phyloP scores from a whole-genome alignment of 2,329 filamentous ascomycete genomes.

The Ascochyta lentis region DNA sequence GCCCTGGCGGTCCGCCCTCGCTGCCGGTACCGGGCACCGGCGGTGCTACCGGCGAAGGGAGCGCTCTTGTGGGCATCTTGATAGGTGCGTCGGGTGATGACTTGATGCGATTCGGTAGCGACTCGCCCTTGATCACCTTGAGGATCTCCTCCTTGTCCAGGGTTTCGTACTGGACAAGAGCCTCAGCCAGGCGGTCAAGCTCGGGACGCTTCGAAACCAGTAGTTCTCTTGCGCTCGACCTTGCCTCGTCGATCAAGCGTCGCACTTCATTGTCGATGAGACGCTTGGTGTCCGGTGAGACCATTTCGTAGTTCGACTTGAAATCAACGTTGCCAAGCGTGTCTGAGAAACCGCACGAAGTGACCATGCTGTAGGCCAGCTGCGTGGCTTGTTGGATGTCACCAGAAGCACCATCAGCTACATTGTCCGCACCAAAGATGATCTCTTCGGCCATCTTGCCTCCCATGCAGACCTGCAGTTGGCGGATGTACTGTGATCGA shows the following conservation, averaged over 20 bases:
- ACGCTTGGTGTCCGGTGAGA: conserved; percentile 86
- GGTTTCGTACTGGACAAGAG: conserved; percentile 93
- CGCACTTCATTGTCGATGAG: conserved; percentile 90
- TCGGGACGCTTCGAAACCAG: conserved; percentile 79
- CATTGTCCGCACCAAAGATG: conserved; percentile 87
- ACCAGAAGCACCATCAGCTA: conserved; percentile 84
- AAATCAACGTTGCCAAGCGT: conserved; percentile 91
- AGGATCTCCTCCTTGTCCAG: conserved; percentile 88
- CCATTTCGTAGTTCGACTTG: conserved; percentile 75
- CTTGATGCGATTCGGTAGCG: conserved; percentile 72
- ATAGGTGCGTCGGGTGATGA: conserved; percentile 65
- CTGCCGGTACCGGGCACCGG: conserved; percentile 25
- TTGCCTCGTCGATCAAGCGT: conserved; percentile 80
- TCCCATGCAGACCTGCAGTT: conserved; percentile 81
- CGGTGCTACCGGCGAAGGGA: conserved; percentile 28
- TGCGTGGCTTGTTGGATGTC: conserved; percentile 85
- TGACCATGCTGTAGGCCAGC: conserved; percentile 87
- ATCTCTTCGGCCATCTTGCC: conserved; percentile 92
- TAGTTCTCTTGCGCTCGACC: conserved; percentile 73
- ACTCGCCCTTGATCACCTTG: conserved; percentile 86
- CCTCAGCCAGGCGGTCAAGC: conserved; percentile 85
- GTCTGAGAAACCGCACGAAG: conserved; percentile 86
- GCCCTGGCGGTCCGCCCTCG: conserved; percentile 9
- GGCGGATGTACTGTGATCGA: conserved; percentile 81
- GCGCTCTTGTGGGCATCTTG: conserved; percentile 66